Conservation (phyloP, 129 eudicot genomes). For the Glebionis coronaria region DNA sequence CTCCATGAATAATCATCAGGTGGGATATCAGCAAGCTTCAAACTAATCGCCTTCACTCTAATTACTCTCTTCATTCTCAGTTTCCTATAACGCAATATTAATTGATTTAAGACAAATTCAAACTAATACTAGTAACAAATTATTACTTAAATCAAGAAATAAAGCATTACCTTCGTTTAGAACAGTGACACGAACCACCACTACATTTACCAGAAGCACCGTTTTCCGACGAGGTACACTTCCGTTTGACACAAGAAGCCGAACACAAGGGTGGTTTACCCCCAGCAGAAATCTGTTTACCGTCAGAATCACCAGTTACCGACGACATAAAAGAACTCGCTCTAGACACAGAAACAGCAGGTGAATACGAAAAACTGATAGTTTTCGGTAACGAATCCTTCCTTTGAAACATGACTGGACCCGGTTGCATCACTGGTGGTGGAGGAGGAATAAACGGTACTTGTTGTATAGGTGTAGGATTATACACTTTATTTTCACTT, state of each 20-base stretch:
- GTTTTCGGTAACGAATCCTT: conserved; percentile 48
- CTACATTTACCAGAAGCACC: conserved; percentile 83
- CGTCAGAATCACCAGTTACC: conserved; percentile 50
- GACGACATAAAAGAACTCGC: conserved; percentile 70
- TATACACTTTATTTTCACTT: conserved; percentile 46
- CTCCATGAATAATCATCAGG: conserved; percentile 99
- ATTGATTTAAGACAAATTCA: not conserved
- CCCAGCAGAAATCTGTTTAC: conserved; percentile 52
- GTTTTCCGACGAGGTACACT: conserved; percentile 68
- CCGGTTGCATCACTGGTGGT: not conserved
- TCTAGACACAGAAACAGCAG: conserved; percentile 37
- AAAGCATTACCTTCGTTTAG: conserved; percentile 56
- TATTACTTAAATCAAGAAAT: not conserved
- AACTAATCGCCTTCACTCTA: conserved; percentile 86
- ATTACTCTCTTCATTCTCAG: conserved; percentile 65
- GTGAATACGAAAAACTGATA: conserved; percentile 62
- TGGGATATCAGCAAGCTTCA: conserved; percentile 89
- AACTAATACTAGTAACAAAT: not conserved
- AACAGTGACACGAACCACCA: conserved; percentile 77
- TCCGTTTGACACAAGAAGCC: conserved; percentile 60
- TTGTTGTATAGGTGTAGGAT: conserved; percentile 79
- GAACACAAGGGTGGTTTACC: conserved; percentile 66
- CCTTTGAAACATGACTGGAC: conserved; percentile 29
- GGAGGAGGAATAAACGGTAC: conserved; percentile 42
- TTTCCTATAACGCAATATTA: conserved; percentile 39